These are phyloP conservation scores for Fusarium sp. DNA, from an alignment of 2,329 filamentous ascomycete species.

Conservation along the genomic window DNA sequence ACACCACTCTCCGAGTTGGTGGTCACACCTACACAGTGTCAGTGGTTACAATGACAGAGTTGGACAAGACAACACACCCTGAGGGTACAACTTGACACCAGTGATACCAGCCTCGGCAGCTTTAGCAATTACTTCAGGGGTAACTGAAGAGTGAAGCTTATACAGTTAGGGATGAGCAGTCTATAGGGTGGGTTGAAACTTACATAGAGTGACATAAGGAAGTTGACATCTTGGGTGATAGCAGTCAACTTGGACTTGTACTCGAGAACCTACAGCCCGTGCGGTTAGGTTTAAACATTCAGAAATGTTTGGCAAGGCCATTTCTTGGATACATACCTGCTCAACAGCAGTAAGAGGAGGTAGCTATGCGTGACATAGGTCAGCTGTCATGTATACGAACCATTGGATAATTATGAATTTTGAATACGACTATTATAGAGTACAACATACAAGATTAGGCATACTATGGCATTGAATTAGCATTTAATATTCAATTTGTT, in stretches of 20 bases:
- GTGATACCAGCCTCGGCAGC: slow-evolving; percentile 78
- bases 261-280: slow-evolving; percentile 64
- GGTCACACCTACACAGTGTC: slow-evolving; percentile 62
- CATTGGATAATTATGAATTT: neutral
- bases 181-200: slow-evolving; percentile 29
- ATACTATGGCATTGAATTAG: slow-evolving; percentile 51
- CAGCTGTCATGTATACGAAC: slow-evolving; percentile 5
- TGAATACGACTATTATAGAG: slow-evolving; percentile 8
- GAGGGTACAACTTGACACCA: slow-evolving; percentile 79
- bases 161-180: neutral
- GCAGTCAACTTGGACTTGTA: slow-evolving; percentile 73
- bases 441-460: slow-evolving; percentile 69
- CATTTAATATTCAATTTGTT: slow-evolving; percentile 24
- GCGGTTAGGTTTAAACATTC: neutral
- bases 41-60: slow-evolving; percentile 7
- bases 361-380: slow-evolving; percentile 11
- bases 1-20: slow-evolving; percentile 79
- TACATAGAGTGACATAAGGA: slow-evolving; percentile 79
- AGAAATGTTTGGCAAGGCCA: no score
- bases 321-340: slow-evolving; percentile 23
- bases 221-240: slow-evolving; percentile 72
- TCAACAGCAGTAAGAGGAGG: slow-evolving; percentile 38
- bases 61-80: slow-evolving; percentile 47
- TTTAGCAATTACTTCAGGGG: slow-evolving; percentile 76
- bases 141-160: slow-evolving; percentile 70